Percentiles rank a stretch among this genome's conserved stretches.
phyloP scores from a whole-genome alignment of 1,139 yeast genomes.

The Citeromyces siamensis region DNA sequence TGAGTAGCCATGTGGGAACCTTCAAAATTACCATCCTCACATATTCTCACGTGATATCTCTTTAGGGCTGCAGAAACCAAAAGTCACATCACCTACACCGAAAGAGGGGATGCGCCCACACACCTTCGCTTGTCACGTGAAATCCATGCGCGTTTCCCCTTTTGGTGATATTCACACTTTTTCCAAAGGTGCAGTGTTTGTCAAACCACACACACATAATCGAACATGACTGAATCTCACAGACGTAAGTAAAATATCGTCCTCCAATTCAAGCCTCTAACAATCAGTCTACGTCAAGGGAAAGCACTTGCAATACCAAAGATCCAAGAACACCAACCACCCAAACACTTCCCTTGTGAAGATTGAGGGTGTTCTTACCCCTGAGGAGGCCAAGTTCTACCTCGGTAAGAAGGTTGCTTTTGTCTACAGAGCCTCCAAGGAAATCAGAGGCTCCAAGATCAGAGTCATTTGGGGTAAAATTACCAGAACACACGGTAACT shows the following conservation, averaged over 20 bases:
- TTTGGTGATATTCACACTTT: neutral
- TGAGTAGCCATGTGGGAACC: slow-evolving; percentile 79
- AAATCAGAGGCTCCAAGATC: slow-evolving; percentile 96
- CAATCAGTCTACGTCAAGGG: slow-evolving; percentile 95
- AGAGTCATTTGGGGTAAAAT: slow-evolving; percentile 99
- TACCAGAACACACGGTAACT: slow-evolving; percentile 98
- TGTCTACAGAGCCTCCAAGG: slow-evolving; percentile 98
- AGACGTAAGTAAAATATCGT: slow-evolving; percentile 2
- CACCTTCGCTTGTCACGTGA: neutral
- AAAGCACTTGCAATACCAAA: slow-evolving; percentile 99
- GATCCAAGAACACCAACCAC: slow-evolving; percentile 97
- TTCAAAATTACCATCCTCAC: neutral
- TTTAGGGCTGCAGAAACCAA: neutral
- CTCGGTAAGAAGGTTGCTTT: slow-evolving; percentile 99
- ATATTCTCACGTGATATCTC: neutral
- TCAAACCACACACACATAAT: slow-evolving; percentile 27
- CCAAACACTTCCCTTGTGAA: slow-evolving; percentile 95
- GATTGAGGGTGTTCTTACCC: slow-evolving; percentile 87
- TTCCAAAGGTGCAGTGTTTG: slow-evolving; percentile 3
- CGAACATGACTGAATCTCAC: slow-evolving; percentile 8
- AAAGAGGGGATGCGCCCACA: neutral
- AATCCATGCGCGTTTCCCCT: slow-evolving; percentile 1
- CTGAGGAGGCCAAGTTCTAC: slow-evolving; percentile 97
- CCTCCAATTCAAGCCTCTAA: neutral
- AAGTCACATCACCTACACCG: neutral